These are phyloP conservation scores for Carallia brachiata DNA, from an alignment of 345 rosid species.

Conservation along the genomic window DNA sequence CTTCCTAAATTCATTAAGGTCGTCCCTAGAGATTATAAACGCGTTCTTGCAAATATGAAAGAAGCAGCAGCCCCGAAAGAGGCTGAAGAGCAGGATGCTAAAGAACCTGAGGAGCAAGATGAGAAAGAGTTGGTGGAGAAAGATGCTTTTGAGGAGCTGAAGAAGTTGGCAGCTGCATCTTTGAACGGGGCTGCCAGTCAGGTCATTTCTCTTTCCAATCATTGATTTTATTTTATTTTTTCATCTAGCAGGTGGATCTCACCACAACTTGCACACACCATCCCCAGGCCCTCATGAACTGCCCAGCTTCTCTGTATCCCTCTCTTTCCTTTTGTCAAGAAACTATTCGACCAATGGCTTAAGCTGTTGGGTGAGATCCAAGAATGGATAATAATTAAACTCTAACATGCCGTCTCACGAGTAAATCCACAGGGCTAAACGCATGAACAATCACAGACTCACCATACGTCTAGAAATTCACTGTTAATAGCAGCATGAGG, in stretches of 20 bases:
- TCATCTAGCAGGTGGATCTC: background rate
- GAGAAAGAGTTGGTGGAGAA: conserved; percentile 51
- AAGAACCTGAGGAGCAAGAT: conserved; percentile 57
- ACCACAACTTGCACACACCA: no score
- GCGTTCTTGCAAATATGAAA: conserved; percentile 76
- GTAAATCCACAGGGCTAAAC: no score
- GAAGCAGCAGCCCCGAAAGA: conserved; percentile 38
- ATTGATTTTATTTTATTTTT: background rate
- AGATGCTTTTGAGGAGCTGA: conserved; percentile 89
- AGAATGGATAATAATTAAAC: no score
- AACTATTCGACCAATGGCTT: no score
- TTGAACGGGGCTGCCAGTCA: conserved; percentile 35
- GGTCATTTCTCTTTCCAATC: conserved; percentile 30
- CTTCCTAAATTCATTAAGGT: conserved; percentile 84
- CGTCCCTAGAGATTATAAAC: conserved; percentile 96
- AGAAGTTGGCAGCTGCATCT: conserved; percentile 74
- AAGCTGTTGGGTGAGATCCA: no score
- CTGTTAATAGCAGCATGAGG: no score
- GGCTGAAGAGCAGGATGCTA: conserved; percentile 18
- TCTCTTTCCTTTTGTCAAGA: no score
- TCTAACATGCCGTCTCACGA: no score
- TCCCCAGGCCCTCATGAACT: no score
- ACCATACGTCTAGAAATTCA: no score
- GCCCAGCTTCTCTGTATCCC: no score
- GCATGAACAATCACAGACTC: no score